Conservation (phyloP, 2,329 filamentous ascomycete genomes). For the Curvularia eragrostidis region DNA sequence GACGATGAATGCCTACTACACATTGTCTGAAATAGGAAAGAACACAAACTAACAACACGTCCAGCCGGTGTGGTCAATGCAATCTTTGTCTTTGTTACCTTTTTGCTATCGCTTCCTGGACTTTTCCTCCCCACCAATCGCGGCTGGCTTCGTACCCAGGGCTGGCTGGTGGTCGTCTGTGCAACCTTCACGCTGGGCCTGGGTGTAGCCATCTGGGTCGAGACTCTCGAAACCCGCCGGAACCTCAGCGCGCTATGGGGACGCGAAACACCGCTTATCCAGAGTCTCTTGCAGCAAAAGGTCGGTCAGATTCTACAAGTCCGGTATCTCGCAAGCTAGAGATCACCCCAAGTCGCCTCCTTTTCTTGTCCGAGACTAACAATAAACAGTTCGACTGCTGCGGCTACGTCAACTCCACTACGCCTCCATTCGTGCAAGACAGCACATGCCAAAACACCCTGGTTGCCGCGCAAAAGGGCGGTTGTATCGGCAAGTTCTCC, state of each 20-base stretch:
- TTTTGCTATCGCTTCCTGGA: conserved; percentile 73
- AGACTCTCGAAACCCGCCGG: conserved; percentile 71
- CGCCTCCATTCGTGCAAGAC: conserved; percentile 75
- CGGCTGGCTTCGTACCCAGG: conserved; percentile 73
- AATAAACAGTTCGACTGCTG: conserved; percentile 74
- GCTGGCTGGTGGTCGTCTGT: conserved; percentile 71
- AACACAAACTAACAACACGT: conserved; percentile 29
- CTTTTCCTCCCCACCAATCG: conserved; percentile 70
- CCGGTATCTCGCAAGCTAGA: too few relatives aligned
- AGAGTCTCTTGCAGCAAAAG: conserved; percentile 73
- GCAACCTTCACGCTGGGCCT: conserved; percentile 69
- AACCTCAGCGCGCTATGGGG: conserved; percentile 69
- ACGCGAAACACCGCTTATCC: conserved; percentile 61
- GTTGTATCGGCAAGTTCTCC: conserved; percentile 72
- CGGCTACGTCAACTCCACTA: conserved; percentile 75
- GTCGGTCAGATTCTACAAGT: conserved; percentile 58
- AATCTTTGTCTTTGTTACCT: conserved; percentile 73
- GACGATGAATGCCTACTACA: conserved; percentile 15
- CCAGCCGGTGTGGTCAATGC: conserved; percentile 74
- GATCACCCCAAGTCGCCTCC: too few relatives aligned
- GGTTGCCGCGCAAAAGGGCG: conserved; percentile 71
- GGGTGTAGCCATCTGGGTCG: conserved; percentile 67
- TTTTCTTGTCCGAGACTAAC: not conserved
- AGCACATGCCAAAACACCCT: conserved; percentile 71
- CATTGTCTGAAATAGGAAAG: not conserved